phyloP scores from a whole-genome alignment of 495 filamentous ascomycete genomes.

The Penicillium bialowiezense region DNA sequence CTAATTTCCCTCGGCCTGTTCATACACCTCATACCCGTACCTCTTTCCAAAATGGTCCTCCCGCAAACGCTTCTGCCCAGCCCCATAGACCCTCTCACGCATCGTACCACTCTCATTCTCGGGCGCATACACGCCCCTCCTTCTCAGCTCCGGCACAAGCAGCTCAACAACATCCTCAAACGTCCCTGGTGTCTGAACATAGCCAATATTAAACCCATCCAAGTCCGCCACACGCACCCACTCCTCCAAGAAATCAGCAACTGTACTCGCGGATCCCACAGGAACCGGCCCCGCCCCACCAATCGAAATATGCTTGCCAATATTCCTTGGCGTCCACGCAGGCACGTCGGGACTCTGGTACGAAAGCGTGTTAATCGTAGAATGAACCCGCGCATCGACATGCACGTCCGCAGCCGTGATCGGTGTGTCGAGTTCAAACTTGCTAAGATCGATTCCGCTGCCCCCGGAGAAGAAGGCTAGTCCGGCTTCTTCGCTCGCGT shows the following conservation, averaged over 20 bases:
- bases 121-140: constrained; percentile 4
- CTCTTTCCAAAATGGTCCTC: constrained; percentile 12
- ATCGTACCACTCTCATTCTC: constrained; percentile 16
- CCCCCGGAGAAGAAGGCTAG: constrained; percentile 42
- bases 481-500: constrained; percentile 38
- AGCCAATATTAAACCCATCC: neutral
- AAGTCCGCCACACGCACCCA: neutral
- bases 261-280: constrained; percentile 4
- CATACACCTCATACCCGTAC: constrained; percentile 10
- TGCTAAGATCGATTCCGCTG: constrained; percentile 40
- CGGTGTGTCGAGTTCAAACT: constrained; percentile 10
- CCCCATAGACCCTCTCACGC: constrained; percentile 26
- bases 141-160: constrained; percentile 19
- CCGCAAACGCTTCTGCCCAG: constrained; percentile 6
- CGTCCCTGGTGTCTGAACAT: constrained; percentile 36
- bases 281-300: constrained; percentile 14
- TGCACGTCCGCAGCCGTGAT: constrained; percentile 9
- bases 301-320: constrained; percentile 16
- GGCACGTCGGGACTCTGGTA: constrained; percentile 19
- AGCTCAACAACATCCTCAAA: constrained; percentile 52
- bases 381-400: constrained; percentile 9
- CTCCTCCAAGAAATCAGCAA: neutral
- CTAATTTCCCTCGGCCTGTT: too few relatives aligned
- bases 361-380: constrained; percentile 4
- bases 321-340: constrained; percentile 17